Evolutionary conservation across 768 basidiomycete genomes (phyloP), one percentile per base, ranked within the genome.

Genomic region (Lactarius hengduanensis): DNA sequence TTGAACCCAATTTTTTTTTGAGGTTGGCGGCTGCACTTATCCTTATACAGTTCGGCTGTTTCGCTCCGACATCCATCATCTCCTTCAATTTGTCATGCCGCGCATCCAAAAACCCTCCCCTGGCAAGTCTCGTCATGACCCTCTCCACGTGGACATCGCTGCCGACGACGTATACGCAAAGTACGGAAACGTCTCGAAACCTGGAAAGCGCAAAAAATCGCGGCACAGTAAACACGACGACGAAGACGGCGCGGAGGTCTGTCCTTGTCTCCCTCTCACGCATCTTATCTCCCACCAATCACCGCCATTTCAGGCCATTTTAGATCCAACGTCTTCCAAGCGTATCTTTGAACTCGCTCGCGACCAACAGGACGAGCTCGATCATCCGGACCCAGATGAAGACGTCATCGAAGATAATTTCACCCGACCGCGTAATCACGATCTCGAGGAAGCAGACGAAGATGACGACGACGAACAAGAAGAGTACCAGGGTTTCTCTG

Each of bases 341-440:
- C 88, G 86, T 71, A 97, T 99, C 58, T 90, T 99, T 70, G 91
- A 95, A 75, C 85, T 99, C 63, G 96, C 96, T 18, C 83, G 85
- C 73, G 89, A 92, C 71, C 96, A 99, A 77, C 95, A 98, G 77
- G 89, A 94, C 74, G 95, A 98, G 74, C 77, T 96, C 4, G 82
- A 86, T 71, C 79, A 80, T 20, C 41, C 62, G 13, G 62, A 63
- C n/a, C 30, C 40, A 20, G 75, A 77, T 8, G 75, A 76, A 2
- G 70, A 72, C 13, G 73, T 76, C 45, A 62, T 76, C 11, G 75
- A 65, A 59, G 69, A 72, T 69, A 69, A 59, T 38, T 77, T 54
- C 69, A 77, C 47, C 66, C 71, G 43, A 68, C 69, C 62, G 66
- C 73, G 69, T 68, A 63, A 61, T 59, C 76, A 70, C 45, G 56